Conservation (phyloP, 2,329 filamentous ascomycete genomes). For the Pseudogymnoascus sp. region DNA sequence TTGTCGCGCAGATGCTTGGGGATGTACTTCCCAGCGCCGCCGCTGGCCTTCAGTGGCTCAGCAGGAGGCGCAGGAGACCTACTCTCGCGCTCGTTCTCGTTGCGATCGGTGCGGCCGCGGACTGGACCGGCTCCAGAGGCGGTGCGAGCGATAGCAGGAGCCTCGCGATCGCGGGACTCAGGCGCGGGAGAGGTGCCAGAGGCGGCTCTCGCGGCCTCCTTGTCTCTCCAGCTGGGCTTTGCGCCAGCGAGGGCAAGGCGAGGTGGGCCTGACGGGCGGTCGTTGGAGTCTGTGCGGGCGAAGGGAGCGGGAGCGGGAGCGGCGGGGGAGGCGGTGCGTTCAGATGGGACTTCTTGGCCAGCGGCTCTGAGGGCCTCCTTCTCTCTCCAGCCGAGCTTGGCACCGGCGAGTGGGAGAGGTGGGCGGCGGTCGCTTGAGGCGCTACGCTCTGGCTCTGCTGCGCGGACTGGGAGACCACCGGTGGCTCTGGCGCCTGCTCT, state of each 20-base stretch:
- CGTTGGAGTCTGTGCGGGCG: constrained; percentile 36
- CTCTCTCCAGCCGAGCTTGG: constrained; percentile 65
- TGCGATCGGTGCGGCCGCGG: constrained; percentile 37
- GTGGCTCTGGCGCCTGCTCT: constrained; percentile 58
- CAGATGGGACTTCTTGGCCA: constrained; percentile 26
- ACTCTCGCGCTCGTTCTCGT: constrained; percentile 31
- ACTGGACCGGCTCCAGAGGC: constrained; percentile 36
- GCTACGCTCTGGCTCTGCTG: constrained; percentile 34
- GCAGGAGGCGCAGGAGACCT: constrained; percentile 35
- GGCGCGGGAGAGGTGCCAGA: constrained; percentile 23
- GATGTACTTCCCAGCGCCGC: constrained; percentile 52
- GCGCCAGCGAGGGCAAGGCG: constrained; percentile 46
- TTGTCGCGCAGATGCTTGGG: constrained; percentile 39
- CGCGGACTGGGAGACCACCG: constrained; percentile 29
- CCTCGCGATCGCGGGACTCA: constrained; percentile 18
- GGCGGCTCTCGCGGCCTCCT: constrained; percentile 42
- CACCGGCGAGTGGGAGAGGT: constrained; percentile 51
- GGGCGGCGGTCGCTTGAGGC: constrained; percentile 47
- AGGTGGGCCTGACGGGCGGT: constrained; percentile 42
- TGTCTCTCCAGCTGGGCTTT: constrained; percentile 51
- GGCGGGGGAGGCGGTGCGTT: constrained; percentile 28
- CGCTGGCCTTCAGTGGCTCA: constrained; percentile 39
- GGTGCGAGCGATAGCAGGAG: constrained; percentile 20
- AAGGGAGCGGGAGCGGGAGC: constrained; percentile 23
- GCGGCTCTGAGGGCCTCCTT: constrained; percentile 49